Conservation (phyloP, 2,329 filamentous ascomycete species). For the Fusarium sp. region DNA sequence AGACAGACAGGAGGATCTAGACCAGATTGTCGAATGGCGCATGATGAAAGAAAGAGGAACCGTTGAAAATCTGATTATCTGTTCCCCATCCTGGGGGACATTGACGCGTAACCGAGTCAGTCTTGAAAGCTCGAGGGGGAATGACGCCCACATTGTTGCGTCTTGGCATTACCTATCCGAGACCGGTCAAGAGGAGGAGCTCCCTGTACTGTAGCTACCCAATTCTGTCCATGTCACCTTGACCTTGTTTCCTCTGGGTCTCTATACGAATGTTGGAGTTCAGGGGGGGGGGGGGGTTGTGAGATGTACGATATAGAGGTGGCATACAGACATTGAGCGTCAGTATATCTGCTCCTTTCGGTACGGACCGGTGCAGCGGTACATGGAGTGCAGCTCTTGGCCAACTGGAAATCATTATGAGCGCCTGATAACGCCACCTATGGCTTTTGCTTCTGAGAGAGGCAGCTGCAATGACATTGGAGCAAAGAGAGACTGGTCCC, state of each 20-base stretch:
- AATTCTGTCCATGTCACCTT: not conserved
- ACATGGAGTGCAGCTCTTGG: not conserved
- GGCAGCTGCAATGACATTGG: not conserved
- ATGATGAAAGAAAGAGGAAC: not conserved
- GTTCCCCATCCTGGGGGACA: conserved; percentile 1
- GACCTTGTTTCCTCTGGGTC: not conserved
- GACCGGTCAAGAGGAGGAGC: not conserved
- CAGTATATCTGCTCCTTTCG: not conserved
- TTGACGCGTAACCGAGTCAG: conserved; percentile 5
- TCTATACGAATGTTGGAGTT: not conserved
- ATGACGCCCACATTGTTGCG: not conserved
- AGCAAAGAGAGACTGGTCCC: not conserved
- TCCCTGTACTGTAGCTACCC: not conserved
- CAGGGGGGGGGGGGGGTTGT: not conserved
- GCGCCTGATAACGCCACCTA: not conserved
- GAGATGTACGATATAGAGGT: not conserved
- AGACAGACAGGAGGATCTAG: not conserved
- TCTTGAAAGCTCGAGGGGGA: not conserved
- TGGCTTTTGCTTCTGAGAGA: not conserved
- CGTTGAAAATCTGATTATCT: conserved; percentile 15
- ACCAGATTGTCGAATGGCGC: conserved; percentile 6
- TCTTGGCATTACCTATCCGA: not conserved
- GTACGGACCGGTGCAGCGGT: not conserved
- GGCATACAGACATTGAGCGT: not conserved
- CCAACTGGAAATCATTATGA: not conserved